Evolutionary conservation across 495 filamentous ascomycete genomes (phyloP), one percentile per base, ranked within the genome.

Genomic region (Lasiosphaeriaceae sp.): DNA sequence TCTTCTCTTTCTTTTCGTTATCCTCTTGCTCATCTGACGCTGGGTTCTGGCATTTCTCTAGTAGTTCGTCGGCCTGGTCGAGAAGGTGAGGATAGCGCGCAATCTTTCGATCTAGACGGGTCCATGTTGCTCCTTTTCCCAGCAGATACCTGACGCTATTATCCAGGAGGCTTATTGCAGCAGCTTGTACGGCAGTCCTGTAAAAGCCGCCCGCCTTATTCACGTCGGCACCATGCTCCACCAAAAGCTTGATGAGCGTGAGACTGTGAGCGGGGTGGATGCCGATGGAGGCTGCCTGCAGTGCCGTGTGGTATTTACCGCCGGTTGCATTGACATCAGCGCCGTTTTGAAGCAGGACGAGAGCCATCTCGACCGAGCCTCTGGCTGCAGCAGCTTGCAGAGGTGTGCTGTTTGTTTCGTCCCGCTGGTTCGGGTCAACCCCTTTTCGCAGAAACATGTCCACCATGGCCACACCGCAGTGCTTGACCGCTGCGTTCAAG

Each of bases 151-250:
- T n/a, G 0, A 61, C 58, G 17, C 39, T 31, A 11, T 57, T 24
- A 11, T 55, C 44, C n/a, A 59, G 1, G n/a, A 55, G 54, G 22
- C 17, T 47, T n/a, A 21, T 12, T 19, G 46, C 45, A 9, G 70
- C 72, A 23, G 65, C 69, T 54, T 72, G 67, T 24, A 74, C 39
- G 2, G 69, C 53, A 48, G 52, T 71, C 35, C 59, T 55, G 41
- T 57, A 63, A 14, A 44, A 37, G 4, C 59, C 59, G 2, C 60
- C 61, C 1, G 34, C 51, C 3, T 58, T 43, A 23, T 63, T 63
- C 20, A 66, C 60, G 47, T 71, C 55, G 2, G 70, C 70, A 0
- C 68, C 71, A 11, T 47, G 19, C 9, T 61, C 52, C 9, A 75
- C 24, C 19, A 77, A 59, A 11, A 52, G 5, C 17, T 66, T 24